Evolutionary conservation across 306 rosid genomes (phyloP), one percentile per base, ranked within the genome.

Genomic region (Malus sylvestris): DNA sequence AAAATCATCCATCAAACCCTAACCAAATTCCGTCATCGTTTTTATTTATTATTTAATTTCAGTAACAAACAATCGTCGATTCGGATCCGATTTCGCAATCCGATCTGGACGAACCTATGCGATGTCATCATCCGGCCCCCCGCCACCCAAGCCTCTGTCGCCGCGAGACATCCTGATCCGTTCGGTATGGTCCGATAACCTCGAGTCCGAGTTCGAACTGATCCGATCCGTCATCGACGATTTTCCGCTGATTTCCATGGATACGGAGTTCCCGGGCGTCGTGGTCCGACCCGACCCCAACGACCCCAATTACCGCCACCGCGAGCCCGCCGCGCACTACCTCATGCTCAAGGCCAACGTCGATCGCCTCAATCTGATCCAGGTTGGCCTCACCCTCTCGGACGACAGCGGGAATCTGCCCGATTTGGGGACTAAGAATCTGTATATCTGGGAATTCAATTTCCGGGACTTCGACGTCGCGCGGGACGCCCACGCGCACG

Each of bases 201-300:
- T 91, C 3, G 89, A 80, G 3, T 65, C 70, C 22, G 97, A 91
- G 76, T 78, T 91, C 46, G 18, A 46, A 7, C 45, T 85, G 79
- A 89, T 91, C 73, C 79, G 86, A 13, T 81, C 86, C 16, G 55
- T 72, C 1, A 69, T 91, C 19, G 89, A 89, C 55, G 70, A 62
- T 0, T 64, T 40, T 73, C 92, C 92, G 0, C 11, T 76, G 15
- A 63, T 90, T 46, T 74, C 97, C 9, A 92, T 92, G 97, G 96
- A 92, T 35, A 92, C 97, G 1, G 97, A 91, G 72, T 92, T 92
- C 52, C 97, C 97, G 5, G 97, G 97, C 30, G 85, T 92, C 10
- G 88, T 92, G 1, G 51, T 80, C 75, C 86, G 83, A 14, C 81
- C 84, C 8, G 87, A 80, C 53, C 2, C 85, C 16, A 77, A 29